A percentile compares a stretch with the other conserved stretches of the same genome.
Conservation (phyloP, 306 rosid species). For the Fragaria nilgerrensis region DNA sequence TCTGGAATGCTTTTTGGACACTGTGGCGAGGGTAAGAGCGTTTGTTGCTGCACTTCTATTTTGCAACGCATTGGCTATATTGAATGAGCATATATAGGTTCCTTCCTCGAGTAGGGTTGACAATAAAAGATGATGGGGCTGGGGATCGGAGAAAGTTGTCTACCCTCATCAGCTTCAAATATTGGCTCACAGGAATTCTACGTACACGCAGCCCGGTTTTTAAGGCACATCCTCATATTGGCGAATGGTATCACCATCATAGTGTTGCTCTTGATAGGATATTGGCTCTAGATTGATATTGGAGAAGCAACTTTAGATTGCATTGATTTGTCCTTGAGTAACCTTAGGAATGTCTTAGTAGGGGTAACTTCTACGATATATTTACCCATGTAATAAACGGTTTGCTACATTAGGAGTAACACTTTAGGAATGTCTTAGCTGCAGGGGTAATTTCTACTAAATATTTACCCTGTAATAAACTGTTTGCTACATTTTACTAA, state of each 20-base stretch:
- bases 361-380: no score
- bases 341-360: no score
- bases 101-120: background rate
- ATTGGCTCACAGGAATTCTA: background rate
- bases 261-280: background rate
- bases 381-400: no score
- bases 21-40: background rate
- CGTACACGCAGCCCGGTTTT: background rate
- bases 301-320: no score
- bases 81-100: background rate
- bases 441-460: no score
- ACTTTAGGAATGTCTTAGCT: no score
- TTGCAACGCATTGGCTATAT: background rate
- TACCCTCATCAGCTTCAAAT: background rate
- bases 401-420: no score
- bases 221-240: background rate
- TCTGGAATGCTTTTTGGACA: background rate
- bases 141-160: background rate
- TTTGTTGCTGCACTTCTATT: background rate
- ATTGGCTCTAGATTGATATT: background rate
- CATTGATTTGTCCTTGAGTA: no score
- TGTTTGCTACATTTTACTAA: no score
- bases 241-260: background rate
- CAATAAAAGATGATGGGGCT: background rate
- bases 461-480: no score